Base-by-base conservation (phyloP, 108 stramenopile species). In the Skeletonema tropicum region DNA sequence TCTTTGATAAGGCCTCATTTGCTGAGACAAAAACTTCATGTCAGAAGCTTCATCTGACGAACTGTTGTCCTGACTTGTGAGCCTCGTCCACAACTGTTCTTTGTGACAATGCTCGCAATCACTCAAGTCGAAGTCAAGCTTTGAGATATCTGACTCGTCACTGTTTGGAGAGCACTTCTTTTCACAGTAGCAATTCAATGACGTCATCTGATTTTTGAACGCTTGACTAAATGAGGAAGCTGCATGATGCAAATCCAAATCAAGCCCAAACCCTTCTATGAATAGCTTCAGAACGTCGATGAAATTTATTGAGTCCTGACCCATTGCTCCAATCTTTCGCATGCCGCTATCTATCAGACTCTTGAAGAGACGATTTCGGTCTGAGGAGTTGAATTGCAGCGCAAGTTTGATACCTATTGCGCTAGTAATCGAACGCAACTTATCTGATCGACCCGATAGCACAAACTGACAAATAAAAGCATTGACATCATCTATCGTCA, bases 101-200 rank as follows among this genome's bases (percentile, higher is more conserved):
- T 58, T 64, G 57, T 89, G 81, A 49, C 94, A 94, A 65, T 87
- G 75, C 0, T 68, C 64, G 64, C 94, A 94, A 39, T 75, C 63
- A 6, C 89, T 80, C 6, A 92, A 71, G 58, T 91, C 90, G 59
- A 88, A 88, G 19, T 45, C 69, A 15, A 66, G 61, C 14, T 15
- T 57, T 25, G 58, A 57, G n/a, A 21, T 25, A 5, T 74, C 71
- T 45, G 55, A 29, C 31, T 70, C 60, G 23, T 55, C 74, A 33
- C 74, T 52, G 60, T 83, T 85, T 17, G 73, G 52, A 55, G 23
- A 23, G 23, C 21, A n/a, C 10, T 17, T 48, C 62, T 60, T 67
- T 10, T 39, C 64, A 66, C 19, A 21, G 19, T 38, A 66, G 48
- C 65, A 39, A 48, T 69, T 65, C 33, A 70, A 39, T 13, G 19